These are phyloP conservation scores for Bolboschoenus planiculmis DNA, from an alignment of 176 grass and related monocot species.

Conservation along the genomic window DNA sequence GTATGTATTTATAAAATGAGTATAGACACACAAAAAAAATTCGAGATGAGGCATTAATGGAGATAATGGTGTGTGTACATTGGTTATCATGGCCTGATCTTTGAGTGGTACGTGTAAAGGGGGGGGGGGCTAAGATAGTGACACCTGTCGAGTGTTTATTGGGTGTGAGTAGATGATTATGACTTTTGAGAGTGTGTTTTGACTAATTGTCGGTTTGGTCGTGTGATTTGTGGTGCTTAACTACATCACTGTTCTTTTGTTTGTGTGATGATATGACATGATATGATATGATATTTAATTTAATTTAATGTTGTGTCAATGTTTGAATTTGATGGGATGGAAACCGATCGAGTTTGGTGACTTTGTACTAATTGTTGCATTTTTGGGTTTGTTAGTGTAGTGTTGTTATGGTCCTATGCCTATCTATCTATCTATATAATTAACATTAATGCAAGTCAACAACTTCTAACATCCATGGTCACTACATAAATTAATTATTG, in stretches of 20 bases:
- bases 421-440: background rate
- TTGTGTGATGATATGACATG: too few relatives aligned
- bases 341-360: background rate
- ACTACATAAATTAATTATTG: too few relatives aligned
- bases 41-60: too few relatives aligned
- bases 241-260: background rate
- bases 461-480: background rate
- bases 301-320: background rate
- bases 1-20: too few relatives aligned
- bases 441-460: background rate
- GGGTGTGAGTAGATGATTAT: background rate
- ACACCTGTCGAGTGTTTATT: background rate
- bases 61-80: background rate
- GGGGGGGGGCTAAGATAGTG: too few relatives aligned
- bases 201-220: background rate
- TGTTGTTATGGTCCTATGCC: background rate
- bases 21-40: too few relatives aligned
- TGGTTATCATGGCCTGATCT: background rate
- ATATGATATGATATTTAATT: background rate
- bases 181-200: background rate
- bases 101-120: background rate
- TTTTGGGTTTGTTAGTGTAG: background rate
- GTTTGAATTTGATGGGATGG: background rate
- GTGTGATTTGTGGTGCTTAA: background rate
- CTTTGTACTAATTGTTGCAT: background rate